These are phyloP conservation scores for Miscanthus lutarioriparius DNA, from an alignment of 176 grass and related monocot genomes.

Conservation along the genomic window DNA sequence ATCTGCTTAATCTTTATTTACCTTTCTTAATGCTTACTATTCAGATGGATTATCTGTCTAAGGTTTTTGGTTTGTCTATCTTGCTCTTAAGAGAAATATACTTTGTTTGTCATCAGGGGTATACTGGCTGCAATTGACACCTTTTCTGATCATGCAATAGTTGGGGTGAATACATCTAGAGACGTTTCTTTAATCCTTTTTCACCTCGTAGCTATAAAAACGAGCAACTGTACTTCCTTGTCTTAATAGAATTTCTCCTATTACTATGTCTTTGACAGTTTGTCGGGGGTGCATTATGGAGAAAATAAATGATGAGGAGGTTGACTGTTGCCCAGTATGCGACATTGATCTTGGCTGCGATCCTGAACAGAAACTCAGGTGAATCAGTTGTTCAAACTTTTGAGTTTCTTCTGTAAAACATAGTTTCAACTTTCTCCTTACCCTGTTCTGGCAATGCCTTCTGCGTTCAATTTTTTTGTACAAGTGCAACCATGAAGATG, in stretches of 20 bases:
- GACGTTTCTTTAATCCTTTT: background rate
- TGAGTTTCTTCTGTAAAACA: conserved; percentile 7
- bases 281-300: conserved; percentile 86
- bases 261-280: conserved; percentile 52
- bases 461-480: background rate
- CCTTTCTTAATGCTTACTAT: background rate
- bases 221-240: background rate
- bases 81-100: conserved; percentile 20
- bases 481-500: background rate
- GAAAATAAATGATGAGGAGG: conserved; percentile 77
- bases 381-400: background rate
- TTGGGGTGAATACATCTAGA: conserved; percentile 64
- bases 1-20: background rate
- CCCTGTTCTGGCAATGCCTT: background rate
- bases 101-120: conserved; percentile 56
- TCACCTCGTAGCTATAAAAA: conserved; percentile 12
- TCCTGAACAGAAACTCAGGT: conserved; percentile 95
- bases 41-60: background rate
- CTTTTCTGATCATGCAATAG: conserved; percentile 68
- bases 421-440: conserved; percentile 3
- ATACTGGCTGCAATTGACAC: conserved; percentile 91
- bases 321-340: conserved; percentile 79
- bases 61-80: background rate
- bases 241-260: conserved; percentile 30
- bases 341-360: conserved; percentile 63